These are phyloP conservation scores for Crucibulum laeve DNA, from an alignment of 768 basidiomycete species.

Conservation along the genomic window DNA sequence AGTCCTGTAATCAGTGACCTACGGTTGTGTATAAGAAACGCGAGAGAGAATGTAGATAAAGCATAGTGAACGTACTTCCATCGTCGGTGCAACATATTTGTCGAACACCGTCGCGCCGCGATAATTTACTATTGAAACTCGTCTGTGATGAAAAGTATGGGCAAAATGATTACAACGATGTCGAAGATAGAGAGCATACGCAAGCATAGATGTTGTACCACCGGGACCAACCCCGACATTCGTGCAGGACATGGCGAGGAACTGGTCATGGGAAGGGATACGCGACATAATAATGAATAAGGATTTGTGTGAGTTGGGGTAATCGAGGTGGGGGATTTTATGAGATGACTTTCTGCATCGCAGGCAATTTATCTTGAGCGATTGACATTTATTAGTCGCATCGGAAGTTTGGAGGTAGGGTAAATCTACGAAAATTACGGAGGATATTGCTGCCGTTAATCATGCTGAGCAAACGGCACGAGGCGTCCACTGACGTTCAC, in stretches of 20 bases:
- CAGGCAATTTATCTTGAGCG: not conserved
- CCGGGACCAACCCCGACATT: constrained; percentile 81
- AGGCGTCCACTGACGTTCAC: constrained; percentile 22
- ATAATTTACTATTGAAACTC: constrained; percentile 50
- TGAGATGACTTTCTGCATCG: not conserved
- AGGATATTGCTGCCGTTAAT: constrained; percentile 19
- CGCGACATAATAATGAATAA: constrained; percentile 27
- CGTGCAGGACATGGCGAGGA: constrained; percentile 58
- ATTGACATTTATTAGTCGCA: not conserved
- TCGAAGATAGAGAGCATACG: constrained; percentile 41
- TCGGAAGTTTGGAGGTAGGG: not conserved
- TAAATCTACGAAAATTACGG: constrained; percentile 12
- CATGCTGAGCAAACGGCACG: constrained; percentile 15
- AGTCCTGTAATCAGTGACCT: constrained; percentile 73
- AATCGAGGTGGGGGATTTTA: not conserved
- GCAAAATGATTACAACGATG: not conserved
- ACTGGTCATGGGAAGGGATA: constrained; percentile 34
- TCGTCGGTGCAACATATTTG: constrained; percentile 63
- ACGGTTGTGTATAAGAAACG: constrained; percentile 4
- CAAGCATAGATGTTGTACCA: constrained; percentile 78
- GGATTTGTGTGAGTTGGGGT: constrained; percentile 1
- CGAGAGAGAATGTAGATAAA: constrained; percentile 1
- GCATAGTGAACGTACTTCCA: constrained; percentile 23
- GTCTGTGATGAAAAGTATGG: constrained; percentile 30
- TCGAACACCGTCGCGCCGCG: constrained; percentile 57